Base-by-base conservation (phyloP, 768 basidiomycete species). In the Pisolithus orientalis region DNA sequence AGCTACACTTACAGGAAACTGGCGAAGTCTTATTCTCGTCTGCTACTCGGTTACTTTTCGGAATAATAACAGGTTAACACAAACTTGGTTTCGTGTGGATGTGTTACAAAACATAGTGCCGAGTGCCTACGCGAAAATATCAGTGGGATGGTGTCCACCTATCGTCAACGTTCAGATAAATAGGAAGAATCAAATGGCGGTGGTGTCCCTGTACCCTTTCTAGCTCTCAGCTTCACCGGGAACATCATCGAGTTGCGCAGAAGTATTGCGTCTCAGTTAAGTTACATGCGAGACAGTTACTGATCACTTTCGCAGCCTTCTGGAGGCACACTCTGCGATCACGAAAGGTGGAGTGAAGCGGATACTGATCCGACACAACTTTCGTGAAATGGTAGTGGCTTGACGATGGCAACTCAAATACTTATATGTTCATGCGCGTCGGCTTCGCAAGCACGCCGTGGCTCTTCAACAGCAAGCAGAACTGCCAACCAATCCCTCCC, bases 271-370 rank as follows among this genome's bases (percentile, higher is more conserved):
- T 4, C 57, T 0, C 27, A 21, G 25, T 16, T 6, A 0, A 31
- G 4, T 7, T 27, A 16, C n/a, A 13, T 43, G 21, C 67, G 43
- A 97, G 71, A 48, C 82, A 85, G 59, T 88, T 79, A 21, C 80
- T 82, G 62, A 99, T 91, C 51, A 89, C 82, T 52, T 67, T 69
- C 14, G 96, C 77, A 24, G 85, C 87, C 66, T 81, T 83, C 66
- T 75, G 73, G 54, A 98, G 64, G 56, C 92, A n/a, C 79, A 82
- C 62, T 96, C 92, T n/a, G 82, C 76, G 53, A 98, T 98, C 55
- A 97, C 91, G 50, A 99, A 71, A 2, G 96, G 95, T 2, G 96
- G 95, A 2, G 95, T 92, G 65, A 99, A 95, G 29, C 96, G 93
- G 59, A 98, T 89, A 50, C 94, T 97, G 61, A 3, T 6, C 34